Evolutionary conservation across 2,329 filamentous ascomycete genomes (phyloP).

Genomic region (Gnomoniopsis sp.): DNA sequence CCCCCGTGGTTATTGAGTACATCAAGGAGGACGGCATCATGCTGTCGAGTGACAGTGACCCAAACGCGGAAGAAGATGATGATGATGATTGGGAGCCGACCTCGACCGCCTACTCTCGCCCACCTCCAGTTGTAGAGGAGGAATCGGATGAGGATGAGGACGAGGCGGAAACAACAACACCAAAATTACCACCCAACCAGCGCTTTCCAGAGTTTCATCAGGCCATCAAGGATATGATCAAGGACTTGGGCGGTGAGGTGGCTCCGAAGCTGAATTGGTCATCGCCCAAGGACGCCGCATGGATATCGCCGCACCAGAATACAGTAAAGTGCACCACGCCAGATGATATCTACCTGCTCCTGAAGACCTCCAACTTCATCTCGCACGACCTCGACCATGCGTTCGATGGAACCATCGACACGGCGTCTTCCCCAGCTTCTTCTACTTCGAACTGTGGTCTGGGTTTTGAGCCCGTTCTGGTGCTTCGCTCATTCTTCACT

Average conservation of each 20-base stretch:
- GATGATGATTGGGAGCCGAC: slow-evolving; percentile 54
- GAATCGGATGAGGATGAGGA: slow-evolving; percentile 49
- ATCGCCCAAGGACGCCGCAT: slow-evolving; percentile 90
- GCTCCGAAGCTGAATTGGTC: slow-evolving; percentile 98
- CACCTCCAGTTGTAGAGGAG: slow-evolving; percentile 37
- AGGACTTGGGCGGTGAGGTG: slow-evolving; percentile 78
- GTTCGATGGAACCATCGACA: slow-evolving; percentile 68
- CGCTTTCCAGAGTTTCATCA: slow-evolving; percentile 72
- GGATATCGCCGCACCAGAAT: slow-evolving; percentile 81
- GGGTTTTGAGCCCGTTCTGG: slow-evolving; percentile 70
- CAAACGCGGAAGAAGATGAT: slow-evolving; percentile 37
- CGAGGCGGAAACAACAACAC: slow-evolving; percentile 47
- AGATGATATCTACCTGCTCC: slow-evolving; percentile 87
- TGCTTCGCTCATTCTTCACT: slow-evolving; percentile 83
- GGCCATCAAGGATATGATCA: slow-evolving; percentile 72
- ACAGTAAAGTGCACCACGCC: slow-evolving; percentile 85
- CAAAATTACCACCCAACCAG: slow-evolving; percentile 46
- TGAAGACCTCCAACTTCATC: slow-evolving; percentile 93
- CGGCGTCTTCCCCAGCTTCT: slow-evolving; percentile 28
- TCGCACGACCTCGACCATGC: slow-evolving; percentile 92
- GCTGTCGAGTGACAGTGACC: slow-evolving; percentile 65
- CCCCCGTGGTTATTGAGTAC: slow-evolving; percentile 74
- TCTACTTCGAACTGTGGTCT: slow-evolving; percentile 24
- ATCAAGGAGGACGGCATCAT: slow-evolving; percentile 91
- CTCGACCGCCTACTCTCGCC: slow-evolving; percentile 26